Base-by-base conservation (phyloP, 768 basidiomycete genomes). In the Tricholoma sp. region DNA sequence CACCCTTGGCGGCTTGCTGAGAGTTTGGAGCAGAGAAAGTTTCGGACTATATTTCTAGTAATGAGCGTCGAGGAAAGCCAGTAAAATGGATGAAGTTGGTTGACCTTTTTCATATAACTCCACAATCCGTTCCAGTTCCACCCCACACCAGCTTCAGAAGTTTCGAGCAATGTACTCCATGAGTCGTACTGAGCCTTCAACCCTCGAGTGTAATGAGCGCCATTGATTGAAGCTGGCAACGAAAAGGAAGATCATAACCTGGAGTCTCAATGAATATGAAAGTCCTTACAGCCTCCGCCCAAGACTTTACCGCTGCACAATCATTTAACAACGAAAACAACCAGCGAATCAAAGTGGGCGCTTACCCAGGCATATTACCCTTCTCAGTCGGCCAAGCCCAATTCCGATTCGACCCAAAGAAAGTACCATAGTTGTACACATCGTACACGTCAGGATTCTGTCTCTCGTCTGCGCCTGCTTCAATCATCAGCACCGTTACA, bases 401-500 rank as follows among this genome's bases (percentile, higher is more conserved):
- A n/a, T n/a, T n/a, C n/a, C n/a, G n/a, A n/a, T n/a, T n/a, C n/a
- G n/a, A n/a, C n/a, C n/a, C n/a, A n/a, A n/a, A n/a, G n/a, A n/a
- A n/a, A n/a, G n/a, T n/a, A n/a, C n/a, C n/a, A n/a, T n/a, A n/a
- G n/a, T n/a, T n/a, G n/a, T n/a, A n/a, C n/a, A n/a, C n/a, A n/a
- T n/a, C n/a, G n/a, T n/a, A n/a, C n/a, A n/a, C n/a, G n/a, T n/a
- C n/a, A n/a, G n/a, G n/a, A n/a, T n/a, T n/a, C n/a, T n/a, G n/a
- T n/a, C n/a, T n/a, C n/a, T n/a, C n/a, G n/a, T n/a, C n/a, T n/a
- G n/a, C n/a, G n/a, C n/a, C n/a, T n/a, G n/a, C n/a, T 64, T 84
- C 83, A 47, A 84, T 71, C 56, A 82, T 66, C 3, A 82, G 71
- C 0, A 84, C 74, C 10, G 74, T 72, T 37, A 75, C 66, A 0